Evolutionary conservation across 1,284 basidiomycete species (phyloP), one percentile per base, ranked within the genome.

Genomic region (Melampsora abietis-canadensis): DNA sequence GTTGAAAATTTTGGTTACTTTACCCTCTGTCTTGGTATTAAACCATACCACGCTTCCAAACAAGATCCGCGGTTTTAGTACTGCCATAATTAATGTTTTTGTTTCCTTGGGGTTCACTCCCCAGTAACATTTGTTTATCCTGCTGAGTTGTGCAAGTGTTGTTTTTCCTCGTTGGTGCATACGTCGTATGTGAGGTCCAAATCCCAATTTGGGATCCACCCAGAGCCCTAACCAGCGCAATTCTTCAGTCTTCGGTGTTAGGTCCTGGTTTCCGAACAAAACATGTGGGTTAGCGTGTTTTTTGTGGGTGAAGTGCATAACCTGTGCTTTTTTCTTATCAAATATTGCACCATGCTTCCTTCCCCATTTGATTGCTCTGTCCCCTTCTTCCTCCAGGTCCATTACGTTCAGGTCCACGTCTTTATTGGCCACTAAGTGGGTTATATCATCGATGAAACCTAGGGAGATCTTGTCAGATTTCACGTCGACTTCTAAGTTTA

Each of bases 371-470:
- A 57, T 2, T 31, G 66, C 54, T 14, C 51, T 27, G 2, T 6
- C 7, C 4, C 47, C 31, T 40, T 31, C 34, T n/a, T 59, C 34
- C 4, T 31, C 17, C 1, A 68, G 8, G 4, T 44, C 17, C 14
- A 14, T n/a, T 2, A 47, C 15, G 2, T n/a, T 8, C 12, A 21
- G 15, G 7, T 60, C n/a, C n/a, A 30, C 40, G 3, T 30, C 19
- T 40, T 59, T 54, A 1, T 8, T 31, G 7, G 66, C 66, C 2
- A 24, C 48, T 4, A 68, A 15, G 24, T 57, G 66, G 14, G 59
- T 54, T 4, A 69, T 37, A 61, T 69, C 67, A 62, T 69, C 59
- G 19, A 69, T 47, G 31, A 44, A 69, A 1, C 57, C 67, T 34
- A 69, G n/a, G 1, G 57, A 69, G 1, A 62, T 30, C 2, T 2